These are phyloP conservation scores for Benincasa hispida DNA, from an alignment of 306 rosid species.

Conservation along the genomic window DNA sequence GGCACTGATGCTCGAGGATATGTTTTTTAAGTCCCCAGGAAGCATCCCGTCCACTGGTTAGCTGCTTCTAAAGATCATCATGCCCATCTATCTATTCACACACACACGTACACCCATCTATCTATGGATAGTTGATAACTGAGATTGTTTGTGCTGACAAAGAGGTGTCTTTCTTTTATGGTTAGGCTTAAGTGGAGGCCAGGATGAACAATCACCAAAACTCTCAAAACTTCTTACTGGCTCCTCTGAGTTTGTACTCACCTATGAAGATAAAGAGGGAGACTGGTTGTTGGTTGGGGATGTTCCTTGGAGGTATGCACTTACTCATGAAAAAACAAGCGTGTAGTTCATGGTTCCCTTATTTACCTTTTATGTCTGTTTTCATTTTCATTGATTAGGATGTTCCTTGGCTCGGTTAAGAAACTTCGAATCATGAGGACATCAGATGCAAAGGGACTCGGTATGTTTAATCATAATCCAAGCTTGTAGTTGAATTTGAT, in stretches of 20 bases:
- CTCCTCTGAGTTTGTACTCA: slow-evolving; percentile 58
- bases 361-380: background rate
- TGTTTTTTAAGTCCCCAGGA: slow-evolving; percentile 35
- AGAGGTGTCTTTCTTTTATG: background rate
- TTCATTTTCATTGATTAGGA: slow-evolving; percentile 18
- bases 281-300: slow-evolving; percentile 80
- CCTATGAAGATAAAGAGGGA: slow-evolving; percentile 61
- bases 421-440: slow-evolving; percentile 71
- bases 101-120: background rate
- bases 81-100: background rate
- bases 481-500: background rate
- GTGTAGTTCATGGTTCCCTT: background rate
- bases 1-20: slow-evolving; percentile 51
- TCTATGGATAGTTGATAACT: background rate
- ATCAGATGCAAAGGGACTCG: slow-evolving; percentile 59
- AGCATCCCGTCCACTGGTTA: slow-evolving; percentile 19
- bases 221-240: slow-evolving; percentile 50
- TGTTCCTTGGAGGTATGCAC: slow-evolving; percentile 58
- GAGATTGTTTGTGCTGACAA: background rate
- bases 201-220: slow-evolving; percentile 20
- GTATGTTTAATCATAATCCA: slow-evolving; percentile 16
- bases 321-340: background rate
- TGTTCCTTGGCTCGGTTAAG: slow-evolving; percentile 56
- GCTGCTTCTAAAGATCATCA: slow-evolving; percentile 5
- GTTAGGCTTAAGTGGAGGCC: slow-evolving; percentile 18